Percentiles rank a stretch among this genome's conserved stretches.
Evolutionary conservation across 495 filamentous ascomycete species (phyloP).

Genomic region (Penicillium egyptiacum): DNA sequence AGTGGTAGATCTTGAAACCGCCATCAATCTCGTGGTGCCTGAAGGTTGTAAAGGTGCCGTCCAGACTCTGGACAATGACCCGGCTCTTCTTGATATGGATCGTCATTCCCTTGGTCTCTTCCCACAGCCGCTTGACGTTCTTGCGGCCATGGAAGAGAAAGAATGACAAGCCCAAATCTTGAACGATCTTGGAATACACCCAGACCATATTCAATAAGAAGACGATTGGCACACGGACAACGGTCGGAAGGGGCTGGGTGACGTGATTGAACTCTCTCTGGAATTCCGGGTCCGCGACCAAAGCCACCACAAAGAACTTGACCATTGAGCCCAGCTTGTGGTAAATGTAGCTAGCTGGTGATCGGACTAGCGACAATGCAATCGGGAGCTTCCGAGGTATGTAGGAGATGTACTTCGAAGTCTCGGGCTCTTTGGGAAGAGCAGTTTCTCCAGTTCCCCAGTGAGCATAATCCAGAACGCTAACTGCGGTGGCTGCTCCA

Average conservation of each 20-base stretch:
- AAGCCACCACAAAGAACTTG: constrained; percentile 56
- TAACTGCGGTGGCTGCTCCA: constrained; percentile 39
- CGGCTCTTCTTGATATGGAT: constrained; percentile 48
- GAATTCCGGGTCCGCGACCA: constrained; percentile 59
- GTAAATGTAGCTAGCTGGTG: constrained; percentile 36
- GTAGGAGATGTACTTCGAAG: constrained; percentile 35
- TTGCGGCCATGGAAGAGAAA: constrained; percentile 51
- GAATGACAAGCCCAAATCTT: constrained; percentile 44
- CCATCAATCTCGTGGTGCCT: constrained; percentile 40
- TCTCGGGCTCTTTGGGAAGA: constrained; percentile 31
- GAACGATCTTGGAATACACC: constrained; percentile 45
- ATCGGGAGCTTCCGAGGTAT: constrained; percentile 30
- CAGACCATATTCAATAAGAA: constrained; percentile 49
- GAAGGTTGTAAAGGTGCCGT: constrained; percentile 51
- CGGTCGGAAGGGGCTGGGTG: constrained; percentile 29
- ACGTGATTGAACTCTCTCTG: constrained; percentile 57
- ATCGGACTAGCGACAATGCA: constrained; percentile 28
- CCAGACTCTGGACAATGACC: constrained; percentile 44
- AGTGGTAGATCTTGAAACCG: constrained; percentile 48
- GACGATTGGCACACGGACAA: constrained; percentile 41
- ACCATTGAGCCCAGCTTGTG: constrained; percentile 41
- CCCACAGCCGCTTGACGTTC: constrained; percentile 46
- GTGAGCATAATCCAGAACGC: constrained; percentile 42
- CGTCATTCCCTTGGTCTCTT: constrained; percentile 49
- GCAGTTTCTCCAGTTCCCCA: constrained; percentile 36